Evolutionary conservation across 306 rosid genomes (phyloP).

Genomic region (Echinosophora koreensis): DNA sequence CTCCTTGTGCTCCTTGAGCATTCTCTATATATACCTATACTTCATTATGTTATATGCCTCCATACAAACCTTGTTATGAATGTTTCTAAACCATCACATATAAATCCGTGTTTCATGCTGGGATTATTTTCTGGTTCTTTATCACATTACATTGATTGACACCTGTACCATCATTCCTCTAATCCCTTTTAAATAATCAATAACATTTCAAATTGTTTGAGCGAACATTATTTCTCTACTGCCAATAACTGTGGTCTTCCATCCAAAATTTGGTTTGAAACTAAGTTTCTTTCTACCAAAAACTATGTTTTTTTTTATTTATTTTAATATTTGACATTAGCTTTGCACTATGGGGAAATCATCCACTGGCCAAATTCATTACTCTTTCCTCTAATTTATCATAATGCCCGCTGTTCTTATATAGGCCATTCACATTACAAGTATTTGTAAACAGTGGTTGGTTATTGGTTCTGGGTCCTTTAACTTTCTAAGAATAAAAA

Average conservation of each 20-base stretch:
- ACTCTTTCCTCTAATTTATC: background rate
- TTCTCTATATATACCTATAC: background rate
- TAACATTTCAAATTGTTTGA: background rate
- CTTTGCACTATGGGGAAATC: background rate
- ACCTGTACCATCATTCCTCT: background rate
- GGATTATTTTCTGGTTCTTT: background rate
- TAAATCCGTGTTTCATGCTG: background rate
- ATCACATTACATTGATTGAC: background rate
- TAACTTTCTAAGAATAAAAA: background rate
- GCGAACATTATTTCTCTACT: background rate
- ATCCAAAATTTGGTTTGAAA: background rate
- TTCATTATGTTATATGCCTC: background rate
- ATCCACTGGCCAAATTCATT: background rate
- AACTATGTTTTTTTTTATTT: background rate
- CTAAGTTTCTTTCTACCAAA: background rate
- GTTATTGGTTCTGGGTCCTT: background rate
- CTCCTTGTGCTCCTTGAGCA: background rate
- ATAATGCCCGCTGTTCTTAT: background rate
- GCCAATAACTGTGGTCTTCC: background rate
- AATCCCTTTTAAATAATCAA: background rate
- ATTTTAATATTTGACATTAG: background rate
- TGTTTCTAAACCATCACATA: slow-evolving; percentile 9
- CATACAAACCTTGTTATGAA: background rate
- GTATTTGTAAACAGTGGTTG: background rate
- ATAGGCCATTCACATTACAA: background rate